Base-by-base conservation (phyloP, 2,329 filamentous ascomycete species). In the Lachnellula subtilissima region DNA sequence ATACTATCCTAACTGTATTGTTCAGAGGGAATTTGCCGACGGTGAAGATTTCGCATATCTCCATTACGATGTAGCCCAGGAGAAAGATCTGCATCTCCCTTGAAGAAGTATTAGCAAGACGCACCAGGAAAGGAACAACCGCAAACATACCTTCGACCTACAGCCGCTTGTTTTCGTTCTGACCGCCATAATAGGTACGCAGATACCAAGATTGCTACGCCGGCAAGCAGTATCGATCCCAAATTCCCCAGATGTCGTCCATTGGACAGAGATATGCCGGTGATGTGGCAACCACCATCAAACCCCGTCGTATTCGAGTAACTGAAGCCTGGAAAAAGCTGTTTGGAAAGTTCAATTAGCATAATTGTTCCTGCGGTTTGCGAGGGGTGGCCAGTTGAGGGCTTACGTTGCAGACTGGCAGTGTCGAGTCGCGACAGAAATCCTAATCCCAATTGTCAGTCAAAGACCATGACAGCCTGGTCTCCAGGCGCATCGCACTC, bases 51-150 rank as follows among this genome's bases (percentile, higher is more conserved):
- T 97, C 94, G 74, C 92, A 97, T 67, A 99, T 89, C 66, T 89
- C 85, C 59, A 97, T 85, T 56, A 97, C 74, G 55, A 96, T 87
- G 72, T 91, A 99, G 50, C 88, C 87, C 43, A 89, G 60, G 50
- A 99, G 82, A 75, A 99, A 97, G 36, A 97, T 68, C 79, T 99
- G 94, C 83, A 99, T 97, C 74, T 99, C 94, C 73, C 94, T 96
- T 68, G 55, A 59, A 54, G 12, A 65, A 68, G 69, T 32, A 70
- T 61, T 54, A 56, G 48, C 15, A 47, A 23, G 32, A 50, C 56
- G 51, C 25, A 25, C 19, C 6, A 25, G 2, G 35, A 45, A 11
- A 53, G 37, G 19, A 8, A 50, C 14, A 14, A 50, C 40, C 15
- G 5, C 39, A 22, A n/a, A 57, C 64, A 35, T 75, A 95, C 91